A percentile compares a stretch with the other conserved stretches of the same genome.
Evolutionary conservation across 352 stramenopile genomes (phyloP).

Genomic region (Pythium sukuiense): DNA sequence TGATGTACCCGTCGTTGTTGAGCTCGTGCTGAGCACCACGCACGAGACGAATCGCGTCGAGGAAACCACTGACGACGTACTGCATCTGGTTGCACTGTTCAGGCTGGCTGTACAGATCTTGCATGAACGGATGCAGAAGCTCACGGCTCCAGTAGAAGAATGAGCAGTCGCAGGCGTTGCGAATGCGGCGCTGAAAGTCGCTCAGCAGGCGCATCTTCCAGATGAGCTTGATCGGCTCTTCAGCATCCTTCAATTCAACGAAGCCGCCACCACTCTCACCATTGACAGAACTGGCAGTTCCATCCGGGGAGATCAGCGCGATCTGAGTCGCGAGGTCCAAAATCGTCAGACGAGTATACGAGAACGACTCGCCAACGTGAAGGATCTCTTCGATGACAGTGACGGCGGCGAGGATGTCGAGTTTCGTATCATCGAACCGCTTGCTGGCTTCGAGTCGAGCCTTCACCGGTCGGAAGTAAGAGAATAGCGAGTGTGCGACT

Average conservation of each 20-base stretch:
- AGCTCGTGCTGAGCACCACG: slow-evolving; percentile 76
- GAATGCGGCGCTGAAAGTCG: slow-evolving; percentile 88
- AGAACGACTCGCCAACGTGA: slow-evolving; percentile 79
- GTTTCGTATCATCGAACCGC: slow-evolving; percentile 85
- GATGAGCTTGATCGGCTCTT: slow-evolving; percentile 78
- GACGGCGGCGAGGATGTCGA: slow-evolving; percentile 81
- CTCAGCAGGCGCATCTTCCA: slow-evolving; percentile 86
- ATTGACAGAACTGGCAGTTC: slow-evolving; percentile 36
- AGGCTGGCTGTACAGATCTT: slow-evolving; percentile 76
- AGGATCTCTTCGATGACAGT: slow-evolving; percentile 86
- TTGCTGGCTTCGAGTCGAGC: slow-evolving; percentile 82
- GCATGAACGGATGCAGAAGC: slow-evolving; percentile 84
- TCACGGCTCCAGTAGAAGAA: slow-evolving; percentile 94
- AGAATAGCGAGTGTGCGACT: slow-evolving; percentile 77
- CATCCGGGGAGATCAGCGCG: slow-evolving; percentile 68
- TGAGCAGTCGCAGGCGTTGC: slow-evolving; percentile 87
- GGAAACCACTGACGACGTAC: slow-evolving; percentile 78
- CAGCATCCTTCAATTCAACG: slow-evolving; percentile 58
- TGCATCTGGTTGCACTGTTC: slow-evolving; percentile 84
- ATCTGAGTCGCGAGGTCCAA: slow-evolving; percentile 81
- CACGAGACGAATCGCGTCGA: slow-evolving; percentile 75
- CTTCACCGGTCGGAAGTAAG: slow-evolving; percentile 82
- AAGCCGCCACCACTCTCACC: slow-evolving; percentile 38
- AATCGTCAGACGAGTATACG: slow-evolving; percentile 81
- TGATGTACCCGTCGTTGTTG: slow-evolving; percentile 68